These are phyloP conservation scores for Seminavis robusta DNA, from an alignment of 108 stramenopile genomes.

Conservation along the genomic window DNA sequence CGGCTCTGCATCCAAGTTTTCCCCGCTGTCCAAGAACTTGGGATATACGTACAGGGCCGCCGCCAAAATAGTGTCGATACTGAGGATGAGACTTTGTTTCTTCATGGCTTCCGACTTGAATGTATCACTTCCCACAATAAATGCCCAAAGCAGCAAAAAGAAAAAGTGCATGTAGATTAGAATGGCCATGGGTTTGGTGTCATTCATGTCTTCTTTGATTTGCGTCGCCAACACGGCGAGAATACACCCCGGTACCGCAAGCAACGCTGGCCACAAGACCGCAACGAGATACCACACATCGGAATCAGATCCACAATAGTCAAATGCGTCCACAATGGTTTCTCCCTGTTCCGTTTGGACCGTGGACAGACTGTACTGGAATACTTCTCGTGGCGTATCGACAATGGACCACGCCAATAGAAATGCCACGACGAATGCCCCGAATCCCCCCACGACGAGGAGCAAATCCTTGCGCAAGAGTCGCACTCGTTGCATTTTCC, in stretches of 20 bases:
- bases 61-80: slow-evolving; percentile 11
- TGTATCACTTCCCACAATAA: not conserved
- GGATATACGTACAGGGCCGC: slow-evolving; percentile 13
- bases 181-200: slow-evolving; percentile 16
- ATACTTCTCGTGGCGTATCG: slow-evolving; percentile 9
- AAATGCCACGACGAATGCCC: slow-evolving; percentile 11
- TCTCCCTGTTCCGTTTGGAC: not conserved
- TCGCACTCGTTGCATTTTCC: slow-evolving; percentile 22
- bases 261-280: slow-evolving; percentile 15
- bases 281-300: slow-evolving; percentile 7
- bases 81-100: slow-evolving; percentile 12
- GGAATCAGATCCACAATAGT: not conserved
- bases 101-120: not conserved
- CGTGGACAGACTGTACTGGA: slow-evolving; percentile 9
- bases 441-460: slow-evolving; percentile 8
- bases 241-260: slow-evolving; percentile 14
- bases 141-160: slow-evolving; percentile 3
- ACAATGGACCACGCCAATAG: slow-evolving; percentile 21
- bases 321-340: slow-evolving; percentile 5
- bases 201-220: slow-evolving; percentile 28
- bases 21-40: slow-evolving; percentile 16
- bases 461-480: slow-evolving; percentile 15
- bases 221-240: slow-evolving; percentile 30
- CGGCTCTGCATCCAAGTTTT: too few relatives aligned
- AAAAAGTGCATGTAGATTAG: slow-evolving; percentile 19